Evolutionary conservation across 2,329 filamentous ascomycete species (phyloP).

Genomic region (Aureobasidium zeae): DNA sequence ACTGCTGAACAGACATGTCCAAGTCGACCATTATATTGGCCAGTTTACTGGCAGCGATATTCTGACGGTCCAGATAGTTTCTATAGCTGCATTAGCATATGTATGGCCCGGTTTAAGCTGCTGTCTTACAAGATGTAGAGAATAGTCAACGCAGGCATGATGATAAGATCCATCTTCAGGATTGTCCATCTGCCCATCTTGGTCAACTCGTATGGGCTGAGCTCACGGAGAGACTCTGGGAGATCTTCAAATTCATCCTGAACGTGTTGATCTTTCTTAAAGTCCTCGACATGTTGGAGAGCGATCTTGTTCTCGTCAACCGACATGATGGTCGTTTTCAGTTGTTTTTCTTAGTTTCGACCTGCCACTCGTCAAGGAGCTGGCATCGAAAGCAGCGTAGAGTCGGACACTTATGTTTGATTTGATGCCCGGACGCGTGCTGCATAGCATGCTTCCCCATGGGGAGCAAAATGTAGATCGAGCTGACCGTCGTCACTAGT

Average conservation of each 20-base stretch:
- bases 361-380: no score
- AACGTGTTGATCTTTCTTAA: neutral
- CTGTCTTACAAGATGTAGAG: conserved; percentile 8
- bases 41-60: conserved; percentile 57
- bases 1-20: conserved; percentile 33
- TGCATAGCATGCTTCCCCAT: conserved; percentile 3
- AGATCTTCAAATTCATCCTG: conserved; percentile 3
- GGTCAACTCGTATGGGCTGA: neutral
- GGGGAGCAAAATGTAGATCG: neutral
- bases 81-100: neutral
- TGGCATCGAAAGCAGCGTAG: neutral
- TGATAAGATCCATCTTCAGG: conserved; percentile 2
- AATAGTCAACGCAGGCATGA: conserved; percentile 5
- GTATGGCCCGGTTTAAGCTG: neutral
- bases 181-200: conserved; percentile 8
- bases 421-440: neutral
- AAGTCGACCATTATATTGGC: conserved; percentile 42
- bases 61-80: conserved; percentile 53
- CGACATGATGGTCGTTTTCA: conserved; percentile 8
- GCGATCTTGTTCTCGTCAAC: conserved; percentile 2
- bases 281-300: conserved; percentile 2
- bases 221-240: conserved; percentile 1
- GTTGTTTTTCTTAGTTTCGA: no score
- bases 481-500: neutral
- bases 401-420: conserved; percentile 5